These are phyloP conservation scores for Setaria viridis DNA, from an alignment of 202 grass and related monocot species.

Conservation along the genomic window DNA sequence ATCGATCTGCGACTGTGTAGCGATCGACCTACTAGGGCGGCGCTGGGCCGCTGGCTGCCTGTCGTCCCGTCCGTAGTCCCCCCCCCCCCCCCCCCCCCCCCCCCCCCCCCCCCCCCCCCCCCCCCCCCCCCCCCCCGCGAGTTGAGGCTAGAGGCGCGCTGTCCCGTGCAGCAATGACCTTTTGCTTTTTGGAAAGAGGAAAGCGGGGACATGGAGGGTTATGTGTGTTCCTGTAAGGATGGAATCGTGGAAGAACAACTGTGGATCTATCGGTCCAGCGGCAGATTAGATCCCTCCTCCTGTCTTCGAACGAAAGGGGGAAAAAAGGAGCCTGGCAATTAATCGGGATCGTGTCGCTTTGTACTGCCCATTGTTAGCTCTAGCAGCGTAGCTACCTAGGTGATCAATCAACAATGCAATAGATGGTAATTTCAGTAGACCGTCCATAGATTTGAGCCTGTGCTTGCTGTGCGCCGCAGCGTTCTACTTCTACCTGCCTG, in stretches of 20 bases:
- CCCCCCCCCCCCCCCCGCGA: too few species aligned
- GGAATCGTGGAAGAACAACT: background rate
- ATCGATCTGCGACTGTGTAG: background rate
- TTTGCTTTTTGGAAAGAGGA: background rate
- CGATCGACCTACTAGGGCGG: background rate
- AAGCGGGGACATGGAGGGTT: background rate
- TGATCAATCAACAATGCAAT: too few species aligned
- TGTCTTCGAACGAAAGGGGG: background rate
- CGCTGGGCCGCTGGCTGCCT: background rate
- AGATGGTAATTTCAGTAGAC: too few species aligned
- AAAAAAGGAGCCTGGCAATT: background rate
- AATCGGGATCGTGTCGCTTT: constrained; percentile 1
- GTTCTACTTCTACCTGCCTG: too few species aligned
- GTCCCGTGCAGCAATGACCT: too few species aligned
- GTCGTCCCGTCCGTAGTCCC: background rate
- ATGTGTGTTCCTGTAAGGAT: background rate
- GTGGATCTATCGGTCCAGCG: background rate
- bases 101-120: too few species aligned
- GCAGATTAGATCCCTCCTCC: constrained; percentile 19
- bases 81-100: too few species aligned
- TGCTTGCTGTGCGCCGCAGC: too few species aligned
- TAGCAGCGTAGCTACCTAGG: too few species aligned
- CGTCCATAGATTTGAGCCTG: too few species aligned
- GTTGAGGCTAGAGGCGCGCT: too few species aligned
- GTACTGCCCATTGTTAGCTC: background rate